Base-by-base conservation (phyloP, 2,329 filamentous ascomycete species). In the Plectosphaerella plurivora region DNA sequence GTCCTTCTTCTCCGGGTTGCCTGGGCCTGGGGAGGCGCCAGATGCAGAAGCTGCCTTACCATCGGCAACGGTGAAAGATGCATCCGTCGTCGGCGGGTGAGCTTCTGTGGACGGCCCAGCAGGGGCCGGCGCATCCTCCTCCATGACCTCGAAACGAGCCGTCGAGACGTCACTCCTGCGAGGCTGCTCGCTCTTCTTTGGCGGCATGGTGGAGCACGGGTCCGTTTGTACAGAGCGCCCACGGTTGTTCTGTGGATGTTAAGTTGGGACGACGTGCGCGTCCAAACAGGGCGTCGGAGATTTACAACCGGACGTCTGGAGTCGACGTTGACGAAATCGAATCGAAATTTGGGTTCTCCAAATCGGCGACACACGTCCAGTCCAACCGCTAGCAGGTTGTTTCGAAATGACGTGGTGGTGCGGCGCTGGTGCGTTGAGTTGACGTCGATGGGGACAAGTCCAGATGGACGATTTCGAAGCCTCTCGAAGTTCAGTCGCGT, bases 121-220 rank as follows among this genome's bases (percentile, higher is more conserved):
- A 8, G 55, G 18, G 45, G 41, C 55, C 20, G 54, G 35, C 53
- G 59, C 45, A 50, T 68, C 66, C 45, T 76, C 73, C 46, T 78
- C 75, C 55, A 70, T 68, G 25, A 69, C 70, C 39, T 71, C 71
- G 45, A 76, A 73, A 35, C 72, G 69, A 9, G 75, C 72, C 50
- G 70, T 71, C 11, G 77, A 74, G 44, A 70, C 71, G 57, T 78
- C 73, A 68, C 72, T 75, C 55, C 68, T 71, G 56, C 70, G 71
- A 42, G 63, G 52, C 25, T 68, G 61, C 59, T 81, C 79, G 57
- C 74, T 78, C 65, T 84, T 85, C 50, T 77, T 74, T 24, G 80
- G 73, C 47, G 81, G 77, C 81, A 84, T 83, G 51, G 59, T 55
- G n/a, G 57, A 47, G 51, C 51, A 18, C 8, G 41, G 18, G 3